These are phyloP conservation scores for Furculomyces boomerangus DNA, from an alignment of 371 early-diverging fungal genomes.

Conservation along the genomic window DNA sequence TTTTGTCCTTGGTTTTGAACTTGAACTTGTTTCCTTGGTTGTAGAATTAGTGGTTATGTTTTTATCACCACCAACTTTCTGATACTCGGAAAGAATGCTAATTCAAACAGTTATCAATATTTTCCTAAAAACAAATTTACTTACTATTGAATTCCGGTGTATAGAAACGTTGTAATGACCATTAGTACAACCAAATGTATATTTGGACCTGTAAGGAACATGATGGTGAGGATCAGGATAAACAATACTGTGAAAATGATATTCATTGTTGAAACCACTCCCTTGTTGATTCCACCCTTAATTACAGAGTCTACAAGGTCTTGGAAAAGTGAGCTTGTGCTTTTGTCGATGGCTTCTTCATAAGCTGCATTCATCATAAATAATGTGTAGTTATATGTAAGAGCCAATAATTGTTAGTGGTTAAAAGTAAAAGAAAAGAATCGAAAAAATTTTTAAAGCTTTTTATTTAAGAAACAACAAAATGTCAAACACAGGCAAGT, in stretches of 20 bases:
- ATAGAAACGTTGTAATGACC: constrained; percentile 10
- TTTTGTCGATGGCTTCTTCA: not conserved
- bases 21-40: not conserved
- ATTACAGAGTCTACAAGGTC: constrained; percentile 22
- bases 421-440: not conserved
- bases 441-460: not conserved
- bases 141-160: constrained; percentile 20
- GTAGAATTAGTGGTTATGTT: not conserved
- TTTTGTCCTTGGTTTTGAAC: not conserved
- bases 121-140: not conserved
- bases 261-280: constrained; percentile 20
- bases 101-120: not conserved
- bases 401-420: not conserved
- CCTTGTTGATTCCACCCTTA: constrained; percentile 21
- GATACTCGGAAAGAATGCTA: not conserved
- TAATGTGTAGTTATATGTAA: not conserved
- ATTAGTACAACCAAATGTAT: constrained; percentile 18
- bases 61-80: not conserved
- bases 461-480: constrained; percentile 19
- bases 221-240: constrained; percentile 11
- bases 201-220: constrained; percentile 18
- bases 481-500: not conserved
- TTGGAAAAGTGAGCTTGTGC: constrained; percentile 8
- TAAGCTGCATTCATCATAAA: not conserved
- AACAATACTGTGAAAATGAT: constrained; percentile 18